Base-by-base conservation (phyloP, 1,284 basidiomycete species). In the Moesziomyces sp. region DNA sequence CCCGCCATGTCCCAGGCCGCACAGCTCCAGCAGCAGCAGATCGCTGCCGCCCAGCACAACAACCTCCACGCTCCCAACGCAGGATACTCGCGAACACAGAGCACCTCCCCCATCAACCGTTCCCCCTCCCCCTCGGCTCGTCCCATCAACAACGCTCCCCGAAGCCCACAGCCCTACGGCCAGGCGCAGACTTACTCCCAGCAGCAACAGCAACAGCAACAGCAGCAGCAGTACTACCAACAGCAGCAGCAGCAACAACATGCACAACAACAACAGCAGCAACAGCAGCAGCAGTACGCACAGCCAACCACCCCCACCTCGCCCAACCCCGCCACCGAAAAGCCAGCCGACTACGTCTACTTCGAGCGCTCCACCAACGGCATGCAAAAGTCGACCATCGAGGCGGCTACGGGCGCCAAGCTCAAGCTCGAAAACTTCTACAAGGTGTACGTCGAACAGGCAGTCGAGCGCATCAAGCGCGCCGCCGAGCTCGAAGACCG, bases 401-500 rank as follows among this genome's bases (percentile, higher is more conserved):
- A 95, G 61, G 93, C 94, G 66, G 92, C 94, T 5, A 97, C 94
- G 57, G 93, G 92, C 21, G 94, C 96, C 34, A 97, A 98, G 86
- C 90, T 98, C 85, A 97, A 97, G 86, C 89, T 99, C 57, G 96
- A 97, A 86, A 93, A 96, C 68, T 97, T 92, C 86, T 99, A 99
- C 88, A 97, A 97, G 86, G 91, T 97, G 63, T 91, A 92, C 1
- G 93, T 97, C 28, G 93, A 95, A 85, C 89, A 92, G 60, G 93
- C 94, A 30, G 91, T 97, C 44, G 93, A 94, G 80, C 87, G 94
- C 55, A 95, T 94, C 82, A 88, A 90, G 56, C 88, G 93, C 92
- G 93, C 95, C 51, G 93, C 94, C 63, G 93, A 96, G 80, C 88
- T 97, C 76, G 96, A 98, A 85, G 91, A 93, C 76, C 91, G 91